Conservation (phyloP, 805 yeast genomes). For the Clavispora fructus region DNA sequence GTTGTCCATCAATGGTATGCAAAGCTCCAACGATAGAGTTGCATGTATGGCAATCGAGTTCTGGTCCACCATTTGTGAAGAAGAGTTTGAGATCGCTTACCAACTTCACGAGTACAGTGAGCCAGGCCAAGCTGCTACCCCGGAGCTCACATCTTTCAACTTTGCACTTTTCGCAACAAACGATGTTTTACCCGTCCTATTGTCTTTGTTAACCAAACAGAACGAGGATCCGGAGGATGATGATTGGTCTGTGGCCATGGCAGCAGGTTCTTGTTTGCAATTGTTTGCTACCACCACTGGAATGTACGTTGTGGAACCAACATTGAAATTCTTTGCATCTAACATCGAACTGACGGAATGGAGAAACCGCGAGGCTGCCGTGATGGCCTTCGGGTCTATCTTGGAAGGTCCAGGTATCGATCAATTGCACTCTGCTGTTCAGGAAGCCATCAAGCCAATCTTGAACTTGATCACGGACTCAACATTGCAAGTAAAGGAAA, state of each 20-base stretch:
- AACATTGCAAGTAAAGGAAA: conserved; percentile 82
- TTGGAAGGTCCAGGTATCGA: conserved; percentile 87
- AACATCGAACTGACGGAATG: conserved; percentile 57
- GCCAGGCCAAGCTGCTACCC: conserved; percentile 23
- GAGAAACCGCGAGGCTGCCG: conserved; percentile 95
- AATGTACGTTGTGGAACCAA: conserved; percentile 78
- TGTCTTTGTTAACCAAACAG: conserved; percentile 76
- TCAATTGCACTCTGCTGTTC: conserved; percentile 61
- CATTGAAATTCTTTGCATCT: conserved; percentile 75
- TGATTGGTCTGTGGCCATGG: conserved; percentile 97
- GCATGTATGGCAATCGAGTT: conserved; percentile 98
- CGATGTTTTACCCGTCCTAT: conserved; percentile 83
- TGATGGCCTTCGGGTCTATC: conserved; percentile 97
- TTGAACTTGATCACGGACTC: conserved; percentile 69
- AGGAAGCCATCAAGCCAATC: conserved; percentile 80
- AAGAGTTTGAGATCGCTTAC: conserved; percentile 75
- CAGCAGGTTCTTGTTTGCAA: conserved; percentile 96
- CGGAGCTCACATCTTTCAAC: conserved; percentile 55
- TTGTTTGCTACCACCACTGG: conserved; percentile 90
- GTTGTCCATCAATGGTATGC: conserved; percentile 88
- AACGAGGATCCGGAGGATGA: conserved; percentile 93
- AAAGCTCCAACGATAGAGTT: conserved; percentile 74
- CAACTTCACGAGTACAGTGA: conserved; percentile 58
- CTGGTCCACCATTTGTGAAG: conserved; percentile 99
- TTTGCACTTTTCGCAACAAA: conserved; percentile 81